Evolutionary conservation across 2,329 filamentous ascomycete genomes (phyloP), one percentile per base, ranked within the genome.

Genomic region (Penicillium verrucosum): DNA sequence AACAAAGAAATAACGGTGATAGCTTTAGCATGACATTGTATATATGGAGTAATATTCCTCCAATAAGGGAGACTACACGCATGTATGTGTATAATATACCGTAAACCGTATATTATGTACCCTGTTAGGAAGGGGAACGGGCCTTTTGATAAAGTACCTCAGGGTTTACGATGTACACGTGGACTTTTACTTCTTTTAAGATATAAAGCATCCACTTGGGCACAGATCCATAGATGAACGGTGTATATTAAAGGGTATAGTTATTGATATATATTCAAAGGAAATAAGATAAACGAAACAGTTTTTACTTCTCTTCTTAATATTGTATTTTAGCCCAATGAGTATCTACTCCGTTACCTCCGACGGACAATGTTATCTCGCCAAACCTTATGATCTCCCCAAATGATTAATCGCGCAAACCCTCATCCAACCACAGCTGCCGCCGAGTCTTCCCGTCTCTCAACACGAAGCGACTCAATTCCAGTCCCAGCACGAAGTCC

Each of bases 371-470:
- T 46, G 32, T 49, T 37, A 38, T 49, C 46, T 49, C 14, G 18
- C 14, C 1, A 42, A 51, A 43, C 48, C 27, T 51, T 51, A 49
- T 23, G 27, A 18, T 23, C 9, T 9, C 7, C n/a, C 7, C n/a
- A 6, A 11, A n/a, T 38, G 10, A 54, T 53, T 54, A 54, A 49
- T 54, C 36, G 44, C 44, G 51, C 34, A 41, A 30, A 18, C 21
- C 1, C 9, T 54, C 49, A 64, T 36, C 52, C 61, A 59, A 68
- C 60, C 47, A 67, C 63, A 23, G 59, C 56, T 16, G 58, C 61
- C 5, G 80, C 81, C 42, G 78, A 73, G 44, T 74, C 70, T 65
- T 84, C 80, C 63, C 77, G 80, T 58, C 68, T 66, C 61, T 81
- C 78, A 12, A 75, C 66, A 54, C 63, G 66, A 53, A 67, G 63